These are phyloP conservation scores for Paxillus ammoniavirescens DNA, from an alignment of 768 basidiomycete genomes.

Conservation along the genomic window DNA sequence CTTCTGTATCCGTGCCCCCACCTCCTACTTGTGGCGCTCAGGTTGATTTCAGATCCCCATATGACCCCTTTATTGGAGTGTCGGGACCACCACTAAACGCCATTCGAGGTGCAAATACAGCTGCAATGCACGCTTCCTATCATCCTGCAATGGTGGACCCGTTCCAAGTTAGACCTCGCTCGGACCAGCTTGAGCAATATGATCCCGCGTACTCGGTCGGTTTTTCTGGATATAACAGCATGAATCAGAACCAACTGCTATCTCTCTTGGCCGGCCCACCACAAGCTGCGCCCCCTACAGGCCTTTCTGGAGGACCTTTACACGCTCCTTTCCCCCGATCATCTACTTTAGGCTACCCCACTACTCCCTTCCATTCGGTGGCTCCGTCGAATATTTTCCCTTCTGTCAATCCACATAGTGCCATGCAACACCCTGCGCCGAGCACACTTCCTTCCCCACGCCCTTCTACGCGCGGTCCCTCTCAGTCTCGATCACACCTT, in stretches of 20 bases:
- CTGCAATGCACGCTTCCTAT: conserved; percentile 1
- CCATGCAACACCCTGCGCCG: conserved; percentile 7
- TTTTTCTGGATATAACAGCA: conserved; percentile 5
- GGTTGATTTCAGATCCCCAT: conserved; percentile 28
- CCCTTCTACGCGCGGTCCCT: conserved; percentile 13
- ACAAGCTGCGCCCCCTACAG: conserved; percentile 4
- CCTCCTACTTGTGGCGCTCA: conserved; percentile 16
- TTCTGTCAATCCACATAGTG: conserved; percentile 16
- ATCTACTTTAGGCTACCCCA: conserved; percentile 18
- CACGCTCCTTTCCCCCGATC: conserved; percentile 14
- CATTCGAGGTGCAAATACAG: conserved; percentile 5
- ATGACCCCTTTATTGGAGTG: conserved; percentile 30
- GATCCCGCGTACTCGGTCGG: conserved; percentile 10
- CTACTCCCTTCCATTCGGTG: conserved; percentile 13
- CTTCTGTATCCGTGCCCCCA: conserved; percentile 30
- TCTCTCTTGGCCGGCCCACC: conserved; percentile 9
- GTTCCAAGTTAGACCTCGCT: conserved; percentile 48
- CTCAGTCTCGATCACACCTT: conserved; percentile 16
- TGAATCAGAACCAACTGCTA: conserved; percentile 15
- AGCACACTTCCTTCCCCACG: conserved; percentile 7
- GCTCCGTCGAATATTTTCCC: conserved; percentile 7
- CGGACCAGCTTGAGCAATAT: conserved; percentile 44
- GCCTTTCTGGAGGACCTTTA: conserved; percentile 3
- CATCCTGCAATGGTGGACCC: conserved; percentile 22
- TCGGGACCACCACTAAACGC: conserved; percentile 6